A percentile compares a stretch with the other conserved stretches of the same genome.
Conservation (phyloP, 1,284 basidiomycete species). For the Xerocomus nothofagi region DNA sequence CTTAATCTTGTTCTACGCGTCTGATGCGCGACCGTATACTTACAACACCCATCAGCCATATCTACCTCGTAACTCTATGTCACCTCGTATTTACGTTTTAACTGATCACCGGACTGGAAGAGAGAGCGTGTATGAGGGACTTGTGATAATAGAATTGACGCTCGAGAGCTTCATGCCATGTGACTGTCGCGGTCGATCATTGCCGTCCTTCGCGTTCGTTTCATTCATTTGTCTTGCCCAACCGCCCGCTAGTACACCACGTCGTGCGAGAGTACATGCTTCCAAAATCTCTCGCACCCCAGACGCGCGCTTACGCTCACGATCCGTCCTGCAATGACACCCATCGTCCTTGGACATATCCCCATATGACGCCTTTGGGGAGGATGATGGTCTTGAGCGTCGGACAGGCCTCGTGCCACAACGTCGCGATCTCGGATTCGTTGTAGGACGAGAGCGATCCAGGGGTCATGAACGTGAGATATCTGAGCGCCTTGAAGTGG, state of each 20-base stretch:
- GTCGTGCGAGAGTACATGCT: too few species aligned
- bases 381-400: constrained; percentile 46
- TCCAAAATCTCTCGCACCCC: not conserved
- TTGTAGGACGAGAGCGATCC: constrained; percentile 24
- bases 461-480: constrained; percentile 44
- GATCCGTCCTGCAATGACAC: constrained; percentile 20
- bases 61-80: constrained; percentile 30
- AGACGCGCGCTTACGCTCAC: not conserved
- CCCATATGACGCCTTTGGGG: constrained; percentile 45
- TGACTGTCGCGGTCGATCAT: too few species aligned
- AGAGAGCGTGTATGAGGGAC: not conserved
- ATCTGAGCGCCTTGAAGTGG: constrained; percentile 37
- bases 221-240: too few species aligned
- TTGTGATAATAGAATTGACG: too few species aligned
- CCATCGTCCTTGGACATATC: constrained; percentile 30
- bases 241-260: too few species aligned
- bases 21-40: constrained; percentile 19
- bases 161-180: too few species aligned
- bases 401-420: constrained; percentile 42
- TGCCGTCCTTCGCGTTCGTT: too few species aligned
- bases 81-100: constrained; percentile 17
- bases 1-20: constrained; percentile 25
- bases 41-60: constrained; percentile 18
- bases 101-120: constrained; percentile 4
- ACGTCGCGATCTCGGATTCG: constrained; percentile 37